Evolutionary conservation across 1,284 basidiomycete genomes (phyloP).

Genomic region (Trichosporon sp.): DNA sequence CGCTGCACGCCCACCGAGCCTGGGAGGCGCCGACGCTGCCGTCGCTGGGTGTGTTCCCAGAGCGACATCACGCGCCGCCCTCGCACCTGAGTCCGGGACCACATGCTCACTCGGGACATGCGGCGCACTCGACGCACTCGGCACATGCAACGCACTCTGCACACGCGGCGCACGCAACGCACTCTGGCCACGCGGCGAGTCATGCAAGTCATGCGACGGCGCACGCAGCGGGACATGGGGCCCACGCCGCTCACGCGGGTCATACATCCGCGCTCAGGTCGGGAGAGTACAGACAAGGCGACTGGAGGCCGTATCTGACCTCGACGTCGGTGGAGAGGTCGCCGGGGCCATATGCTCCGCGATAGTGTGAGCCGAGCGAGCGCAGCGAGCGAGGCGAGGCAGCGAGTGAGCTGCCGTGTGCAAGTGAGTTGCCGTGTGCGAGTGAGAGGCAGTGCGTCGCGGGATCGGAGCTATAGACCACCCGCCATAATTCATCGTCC

Average conservation of each 20-base stretch:
- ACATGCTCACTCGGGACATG: too few species aligned
- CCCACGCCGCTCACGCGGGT: not conserved
- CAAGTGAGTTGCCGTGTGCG: too few species aligned
- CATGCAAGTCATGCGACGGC: too few species aligned
- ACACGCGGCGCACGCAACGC: not conserved
- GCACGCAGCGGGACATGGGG: not conserved
- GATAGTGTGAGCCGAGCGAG: not conserved
- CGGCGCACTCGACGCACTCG: not conserved
- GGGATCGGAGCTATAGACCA: too few species aligned
- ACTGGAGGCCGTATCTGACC: conserved; percentile 16
- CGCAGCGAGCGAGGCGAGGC: not conserved
- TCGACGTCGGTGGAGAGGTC: conserved; percentile 3
- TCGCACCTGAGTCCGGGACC: not conserved
- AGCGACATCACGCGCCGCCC: not conserved
- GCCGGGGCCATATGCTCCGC: conserved; percentile 8
- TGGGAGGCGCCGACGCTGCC: conserved; percentile 9
- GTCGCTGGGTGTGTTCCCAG: conserved; percentile 14
- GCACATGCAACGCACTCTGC: not conserved
- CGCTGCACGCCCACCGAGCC: not conserved
- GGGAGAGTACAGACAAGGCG: conserved; percentile 11
- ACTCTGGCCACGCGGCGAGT: too few species aligned
- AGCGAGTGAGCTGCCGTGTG: too few species aligned
- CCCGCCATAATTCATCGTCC: too few species aligned
- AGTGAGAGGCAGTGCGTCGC: too few species aligned
- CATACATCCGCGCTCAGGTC: not conserved